These are phyloP conservation scores for Aspergillus vadensis DNA, from an alignment of 2,329 filamentous ascomycete genomes.

Conservation along the genomic window DNA sequence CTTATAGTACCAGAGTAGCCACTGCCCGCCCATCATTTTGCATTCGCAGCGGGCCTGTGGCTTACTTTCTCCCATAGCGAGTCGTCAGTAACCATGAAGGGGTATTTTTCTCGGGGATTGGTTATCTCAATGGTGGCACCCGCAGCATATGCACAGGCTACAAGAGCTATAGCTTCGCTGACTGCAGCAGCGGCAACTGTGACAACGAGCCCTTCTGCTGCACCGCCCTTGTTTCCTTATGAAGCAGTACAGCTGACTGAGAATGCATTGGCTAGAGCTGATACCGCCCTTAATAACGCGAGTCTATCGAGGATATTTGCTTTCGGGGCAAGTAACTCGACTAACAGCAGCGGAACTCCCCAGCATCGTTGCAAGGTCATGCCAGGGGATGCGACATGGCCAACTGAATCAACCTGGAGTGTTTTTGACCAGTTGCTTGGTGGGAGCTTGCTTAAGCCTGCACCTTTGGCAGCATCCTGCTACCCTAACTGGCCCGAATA, in stretches of 20 bases:
- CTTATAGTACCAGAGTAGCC: neutral
- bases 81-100: conserved; percentile 4
- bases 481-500: conserved; percentile 37
- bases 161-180: neutral
- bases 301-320: conserved; percentile 37
- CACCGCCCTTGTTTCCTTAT: conserved; percentile 19
- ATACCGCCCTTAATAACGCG: conserved; percentile 27
- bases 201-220: conserved; percentile 17
- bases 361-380: conserved; percentile 38
- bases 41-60: neutral
- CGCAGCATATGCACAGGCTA: neutral
- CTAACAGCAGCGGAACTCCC: conserved; percentile 36
- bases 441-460: conserved; percentile 33
- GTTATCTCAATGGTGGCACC: conserved; percentile 5
- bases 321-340: conserved; percentile 26
- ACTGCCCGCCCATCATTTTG: neutral
- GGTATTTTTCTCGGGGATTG: conserved; percentile 1
- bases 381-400: conserved; percentile 27
- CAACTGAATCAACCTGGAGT: conserved; percentile 20
- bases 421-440: conserved; percentile 43
- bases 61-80: neutral
- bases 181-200: conserved; percentile 16
- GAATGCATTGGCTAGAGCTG: conserved; percentile 35
- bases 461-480: conserved; percentile 37
- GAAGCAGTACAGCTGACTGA: conserved; percentile 41